Percentiles rank a stretch among this genome's conserved stretches.
phyloP scores from a whole-genome alignment of 495 filamentous ascomycete species.

The Hyaloscypha hepaticicola region DNA sequence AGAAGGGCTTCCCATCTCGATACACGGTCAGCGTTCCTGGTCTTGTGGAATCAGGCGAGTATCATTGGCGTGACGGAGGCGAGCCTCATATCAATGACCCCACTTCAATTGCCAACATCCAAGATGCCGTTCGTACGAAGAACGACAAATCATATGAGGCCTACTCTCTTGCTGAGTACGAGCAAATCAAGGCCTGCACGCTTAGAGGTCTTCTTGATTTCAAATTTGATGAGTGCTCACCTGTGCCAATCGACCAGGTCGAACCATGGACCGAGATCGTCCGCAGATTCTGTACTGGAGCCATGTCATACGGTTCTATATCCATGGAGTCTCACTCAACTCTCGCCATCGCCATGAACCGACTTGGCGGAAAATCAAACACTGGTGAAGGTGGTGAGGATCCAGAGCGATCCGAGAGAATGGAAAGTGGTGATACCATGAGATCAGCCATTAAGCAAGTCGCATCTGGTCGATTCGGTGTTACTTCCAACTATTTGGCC shows the following conservation, averaged over 20 bases:
- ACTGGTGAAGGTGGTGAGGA: slow-evolving; percentile 99
- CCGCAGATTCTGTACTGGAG: slow-evolving; percentile 95
- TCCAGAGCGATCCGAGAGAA: slow-evolving; percentile 78
- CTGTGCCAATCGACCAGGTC: slow-evolving; percentile 96
- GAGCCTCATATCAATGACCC: slow-evolving; percentile 99
- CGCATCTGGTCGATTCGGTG: slow-evolving; percentile 95
- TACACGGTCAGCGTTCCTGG: slow-evolving; percentile 77
- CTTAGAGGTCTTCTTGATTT: slow-evolving; percentile 97
- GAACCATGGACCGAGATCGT: slow-evolving; percentile 99
- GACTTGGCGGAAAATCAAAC: slow-evolving; percentile 97
- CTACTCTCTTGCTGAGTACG: slow-evolving; percentile 90
- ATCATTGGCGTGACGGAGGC: slow-evolving; percentile 98
- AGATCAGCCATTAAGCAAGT: slow-evolving; percentile 98
- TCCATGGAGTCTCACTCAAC: slow-evolving; percentile 99
- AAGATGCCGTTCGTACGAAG: slow-evolving; percentile 97
- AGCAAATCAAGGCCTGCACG: slow-evolving; percentile 98
- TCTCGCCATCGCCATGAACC: slow-evolving; percentile 95
- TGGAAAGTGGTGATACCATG: slow-evolving; percentile 98
- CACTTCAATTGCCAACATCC: slow-evolving; percentile 91
- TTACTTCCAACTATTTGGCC: slow-evolving; percentile 97
- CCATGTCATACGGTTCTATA: slow-evolving; percentile 99
- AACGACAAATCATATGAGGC: slow-evolving; percentile 99
- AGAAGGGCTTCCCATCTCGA: slow-evolving; percentile 88
- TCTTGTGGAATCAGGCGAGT: slow-evolving; percentile 92
- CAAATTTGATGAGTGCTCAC: slow-evolving; percentile 83